Base-by-base conservation (phyloP, 306 rosid species). In the Gillenia trifoliata region DNA sequence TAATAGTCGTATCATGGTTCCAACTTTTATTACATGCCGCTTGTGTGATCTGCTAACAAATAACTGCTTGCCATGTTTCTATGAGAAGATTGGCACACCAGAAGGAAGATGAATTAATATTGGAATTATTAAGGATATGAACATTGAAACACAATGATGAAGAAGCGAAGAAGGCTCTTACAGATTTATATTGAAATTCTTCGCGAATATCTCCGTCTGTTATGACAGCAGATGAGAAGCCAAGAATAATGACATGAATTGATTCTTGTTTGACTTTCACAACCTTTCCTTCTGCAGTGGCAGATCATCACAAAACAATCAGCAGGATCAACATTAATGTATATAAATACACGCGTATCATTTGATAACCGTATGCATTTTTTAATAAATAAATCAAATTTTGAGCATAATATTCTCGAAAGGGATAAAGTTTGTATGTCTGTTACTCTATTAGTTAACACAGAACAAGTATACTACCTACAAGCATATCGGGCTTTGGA, bases 401-500 rank as follows among this genome's bases (percentile, higher is more conserved):
- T 22, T 15, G 9, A 7, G 6, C 56, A 13, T 22, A 55, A 1
- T 9, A 34, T n/a, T 40, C 64, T 6, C 17, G 41, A 2, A 66
- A 8, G 5, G 56, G 11, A 20, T 10, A 33, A 52, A 23, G 49
- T 9, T 26, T 6, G 31, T 30, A 33, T 6, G 30, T 43, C 26
- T 6, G 20, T 34, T 16, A 17, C 64, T 38, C 5, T 50, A 25
- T 25, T 28, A 36, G 52, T 45, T 25, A 60, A 22, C 8, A 33
- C 2, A 54, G 66, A 75, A 61, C 62, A 3, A 19, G 25, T 60
- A 52, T 26, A 80, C 31, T 82, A 92, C 97, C 99, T 88, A 92
- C 74, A 72, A 87, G 89, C 99, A 84, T 90, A 76, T 90, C 64
- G n/a, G 96, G 97, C 76, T 86, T 89, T 6, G 97, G 96, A 66